These are phyloP conservation scores for Eucalyptus grandis DNA, from an alignment of 345 rosid species.

Conservation along the genomic window DNA sequence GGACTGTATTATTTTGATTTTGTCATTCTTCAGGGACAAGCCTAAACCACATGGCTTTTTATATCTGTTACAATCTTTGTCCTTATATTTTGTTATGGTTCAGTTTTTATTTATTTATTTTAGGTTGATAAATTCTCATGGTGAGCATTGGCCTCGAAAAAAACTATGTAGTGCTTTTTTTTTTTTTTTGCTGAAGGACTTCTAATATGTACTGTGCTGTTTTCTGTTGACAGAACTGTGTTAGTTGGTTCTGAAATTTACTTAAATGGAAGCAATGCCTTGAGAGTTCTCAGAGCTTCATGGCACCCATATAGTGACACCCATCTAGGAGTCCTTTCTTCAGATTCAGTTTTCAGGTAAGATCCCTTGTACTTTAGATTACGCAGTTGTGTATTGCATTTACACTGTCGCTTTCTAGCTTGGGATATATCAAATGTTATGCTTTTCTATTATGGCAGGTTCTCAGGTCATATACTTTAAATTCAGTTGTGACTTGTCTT, in stretches of 20 bases:
- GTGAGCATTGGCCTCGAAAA: background rate
- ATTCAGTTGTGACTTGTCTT: background rate
- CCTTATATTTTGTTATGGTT: background rate
- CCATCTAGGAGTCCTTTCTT: conserved; percentile 85
- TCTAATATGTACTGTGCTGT: background rate
- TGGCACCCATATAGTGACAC: conserved; percentile 88
- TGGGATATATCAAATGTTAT: background rate
- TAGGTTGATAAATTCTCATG: background rate
- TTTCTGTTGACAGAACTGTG: conserved; percentile 49
- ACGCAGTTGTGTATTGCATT: background rate
- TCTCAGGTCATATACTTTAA: background rate
- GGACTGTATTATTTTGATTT: background rate
- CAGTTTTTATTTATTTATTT: background rate
- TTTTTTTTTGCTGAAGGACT: background rate
- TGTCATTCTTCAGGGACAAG: background rate
- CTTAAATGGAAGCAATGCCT: conserved; percentile 37
- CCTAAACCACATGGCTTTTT: background rate
- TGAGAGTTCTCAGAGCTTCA: conserved; percentile 41
- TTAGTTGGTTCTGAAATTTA: conserved; percentile 61
- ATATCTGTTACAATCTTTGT: background rate
- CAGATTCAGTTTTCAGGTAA: conserved; percentile 97
- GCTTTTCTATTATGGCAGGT: background rate
- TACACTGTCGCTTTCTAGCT: background rate
- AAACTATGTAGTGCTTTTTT: background rate
- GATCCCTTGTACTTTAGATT: background rate